A percentile compares a stretch with the other conserved stretches of the same genome.
Evolutionary conservation across 164 flowering plant species (phyloP).

Genomic region (Cinnamomum micranthum): DNA sequence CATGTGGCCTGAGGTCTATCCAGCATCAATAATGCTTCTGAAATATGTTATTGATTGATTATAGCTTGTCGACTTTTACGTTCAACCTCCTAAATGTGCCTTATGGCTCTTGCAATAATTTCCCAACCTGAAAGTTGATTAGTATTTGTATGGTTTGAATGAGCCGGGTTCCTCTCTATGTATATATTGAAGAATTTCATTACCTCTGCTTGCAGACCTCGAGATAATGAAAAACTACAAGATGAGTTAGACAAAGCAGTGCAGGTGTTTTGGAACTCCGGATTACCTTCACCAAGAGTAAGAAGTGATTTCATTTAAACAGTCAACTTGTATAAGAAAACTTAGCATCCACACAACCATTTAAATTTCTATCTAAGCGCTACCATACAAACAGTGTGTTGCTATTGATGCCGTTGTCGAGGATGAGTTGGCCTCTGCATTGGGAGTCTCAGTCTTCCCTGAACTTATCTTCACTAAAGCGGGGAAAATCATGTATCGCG

Average conservation of each 20-base stretch:
- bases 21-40: too few species aligned
- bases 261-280: slow-evolving; percentile 85
- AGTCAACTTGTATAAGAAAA: neutral
- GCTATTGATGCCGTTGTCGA: slow-evolving; percentile 89
- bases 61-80: too few species aligned
- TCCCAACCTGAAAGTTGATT: neutral
- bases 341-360: neutral
- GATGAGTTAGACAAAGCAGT: slow-evolving; percentile 78
- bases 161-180: neutral
- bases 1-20: too few species aligned
- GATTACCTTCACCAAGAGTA: slow-evolving; percentile 92
- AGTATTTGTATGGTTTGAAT: neutral
- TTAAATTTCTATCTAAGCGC: neutral
- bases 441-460: slow-evolving; percentile 72
- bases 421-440: slow-evolving; percentile 61
- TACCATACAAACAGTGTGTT: slow-evolving; percentile 53
- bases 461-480: slow-evolving; percentile 86
- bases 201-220: slow-evolving; percentile 44
- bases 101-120: neutral
- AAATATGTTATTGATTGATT: too few species aligned
- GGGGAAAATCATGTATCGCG: slow-evolving; percentile 83
- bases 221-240: slow-evolving; percentile 60
- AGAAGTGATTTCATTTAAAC: slow-evolving; percentile 27
- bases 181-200: too few species aligned
- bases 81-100: neutral